Evolutionary conservation across 495 filamentous ascomycete species (phyloP).

Genomic region (Xylaria grammica): DNA sequence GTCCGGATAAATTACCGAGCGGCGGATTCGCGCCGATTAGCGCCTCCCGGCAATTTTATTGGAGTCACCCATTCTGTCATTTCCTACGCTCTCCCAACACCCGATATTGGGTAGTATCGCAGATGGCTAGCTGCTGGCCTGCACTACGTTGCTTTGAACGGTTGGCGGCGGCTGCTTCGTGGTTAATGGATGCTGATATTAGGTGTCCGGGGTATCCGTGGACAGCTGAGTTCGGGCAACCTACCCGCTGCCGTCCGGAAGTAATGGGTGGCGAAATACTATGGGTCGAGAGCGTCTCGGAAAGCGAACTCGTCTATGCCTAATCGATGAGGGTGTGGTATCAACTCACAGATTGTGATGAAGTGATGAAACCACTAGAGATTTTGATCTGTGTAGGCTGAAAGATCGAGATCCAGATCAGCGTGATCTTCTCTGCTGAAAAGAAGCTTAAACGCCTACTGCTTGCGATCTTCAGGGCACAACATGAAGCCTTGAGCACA

Average conservation of each 20-base stretch:
- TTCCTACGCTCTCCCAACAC: no score
- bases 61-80: not conserved
- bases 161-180: not conserved
- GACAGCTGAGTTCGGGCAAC: not conserved
- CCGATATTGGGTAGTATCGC: slow-evolving; percentile 14
- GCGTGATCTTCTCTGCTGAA: slow-evolving; percentile 20
- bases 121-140: slow-evolving; percentile 11
- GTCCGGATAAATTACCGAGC: slow-evolving; percentile 14
- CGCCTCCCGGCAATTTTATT: slow-evolving; percentile 5
- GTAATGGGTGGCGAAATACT: slow-evolving; percentile 12
- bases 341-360: not conserved
- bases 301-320: not conserved
- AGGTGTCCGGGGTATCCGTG: not conserved
- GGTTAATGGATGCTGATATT: not conserved
- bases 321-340: not conserved
- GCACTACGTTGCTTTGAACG: slow-evolving; percentile 6
- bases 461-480: slow-evolving; percentile 10
- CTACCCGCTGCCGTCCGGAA: not conserved
- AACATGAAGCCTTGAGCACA: not conserved
- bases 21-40: slow-evolving; percentile 6
- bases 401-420: slow-evolving; percentile 8
- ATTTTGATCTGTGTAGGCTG: not conserved
- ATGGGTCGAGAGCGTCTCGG: slow-evolving; percentile 9
- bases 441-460: slow-evolving; percentile 2
- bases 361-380: not conserved